Conservation (phyloP, 2,329 filamentous ascomycete species). For the Lachnellula occidentalis region DNA sequence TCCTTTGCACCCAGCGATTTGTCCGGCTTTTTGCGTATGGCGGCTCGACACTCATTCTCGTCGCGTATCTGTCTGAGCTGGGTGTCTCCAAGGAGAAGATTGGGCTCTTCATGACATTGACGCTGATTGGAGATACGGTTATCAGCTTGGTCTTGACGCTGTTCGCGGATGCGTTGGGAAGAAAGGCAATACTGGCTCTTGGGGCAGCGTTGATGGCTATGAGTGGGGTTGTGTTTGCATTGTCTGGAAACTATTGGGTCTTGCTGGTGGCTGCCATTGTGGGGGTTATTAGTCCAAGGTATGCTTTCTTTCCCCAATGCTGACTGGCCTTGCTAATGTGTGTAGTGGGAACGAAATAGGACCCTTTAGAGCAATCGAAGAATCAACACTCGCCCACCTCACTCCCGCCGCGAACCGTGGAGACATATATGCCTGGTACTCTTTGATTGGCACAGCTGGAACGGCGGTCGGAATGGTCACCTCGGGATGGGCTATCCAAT, state of each 20-base stretch:
- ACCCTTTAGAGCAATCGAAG: constrained; percentile 57
- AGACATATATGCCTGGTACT: constrained; percentile 60
- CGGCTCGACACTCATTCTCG: constrained; percentile 50
- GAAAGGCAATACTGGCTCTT: constrained; percentile 46
- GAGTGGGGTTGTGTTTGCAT: constrained; percentile 51
- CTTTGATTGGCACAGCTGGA: constrained; percentile 52
- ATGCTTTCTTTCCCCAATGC: constrained; percentile 1
- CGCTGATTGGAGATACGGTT: constrained; percentile 52
- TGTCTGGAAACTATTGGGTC: constrained; percentile 50
- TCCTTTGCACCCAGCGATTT: constrained; percentile 54
- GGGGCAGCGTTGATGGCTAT: constrained; percentile 51
- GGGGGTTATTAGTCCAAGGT: constrained; percentile 56
- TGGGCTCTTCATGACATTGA: constrained; percentile 62
- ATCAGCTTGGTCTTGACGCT: constrained; percentile 55
- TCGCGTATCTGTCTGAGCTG: constrained; percentile 48
- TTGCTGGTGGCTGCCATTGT: constrained; percentile 52
- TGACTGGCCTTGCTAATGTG: constrained; percentile 5
- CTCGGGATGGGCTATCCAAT: constrained; percentile 54
- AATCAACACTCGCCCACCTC: constrained; percentile 54
- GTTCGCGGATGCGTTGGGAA: constrained; percentile 52
- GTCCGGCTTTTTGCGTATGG: constrained; percentile 61
- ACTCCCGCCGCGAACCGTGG: constrained; percentile 40
- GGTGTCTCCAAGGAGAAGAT: constrained; percentile 45
- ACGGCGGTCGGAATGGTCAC: constrained; percentile 54
- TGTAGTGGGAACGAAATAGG: constrained; percentile 58